A percentile compares a stretch with the other conserved stretches of the same genome.
Conservation (phyloP, 1,284 basidiomycete genomes). For the Entoloma clypeatum region DNA sequence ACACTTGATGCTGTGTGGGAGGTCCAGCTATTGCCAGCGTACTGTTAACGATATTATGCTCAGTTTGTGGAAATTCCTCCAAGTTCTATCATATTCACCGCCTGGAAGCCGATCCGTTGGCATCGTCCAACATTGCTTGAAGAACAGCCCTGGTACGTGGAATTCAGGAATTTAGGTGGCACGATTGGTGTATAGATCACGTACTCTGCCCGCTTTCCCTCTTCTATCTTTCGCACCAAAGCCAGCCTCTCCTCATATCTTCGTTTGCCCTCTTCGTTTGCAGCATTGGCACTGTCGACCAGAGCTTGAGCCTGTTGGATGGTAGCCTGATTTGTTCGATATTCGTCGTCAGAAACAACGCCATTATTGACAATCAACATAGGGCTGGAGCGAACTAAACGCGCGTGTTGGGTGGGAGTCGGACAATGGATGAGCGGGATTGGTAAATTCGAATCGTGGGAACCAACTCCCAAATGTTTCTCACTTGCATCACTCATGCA, state of each 20-base stretch:
- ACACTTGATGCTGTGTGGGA: slow-evolving; percentile 3
- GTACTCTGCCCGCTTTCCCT: slow-evolving; percentile 36
- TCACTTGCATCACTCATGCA: slow-evolving; percentile 19
- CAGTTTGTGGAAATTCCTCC: too few species aligned
- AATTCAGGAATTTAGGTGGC: too few species aligned
- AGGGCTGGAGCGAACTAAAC: too few species aligned
- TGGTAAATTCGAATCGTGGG: not conserved
- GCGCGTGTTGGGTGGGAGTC: too few species aligned
- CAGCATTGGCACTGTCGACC: slow-evolving; percentile 27
- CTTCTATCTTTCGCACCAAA: slow-evolving; percentile 28
- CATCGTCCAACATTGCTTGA: slow-evolving; percentile 2
- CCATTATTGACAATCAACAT: slow-evolving; percentile 22
- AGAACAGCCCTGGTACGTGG: slow-evolving; percentile 11
- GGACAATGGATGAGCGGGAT: too few species aligned
- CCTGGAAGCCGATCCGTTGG: not conserved
- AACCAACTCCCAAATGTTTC: slow-evolving; percentile 13
- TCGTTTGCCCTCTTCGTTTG: slow-evolving; percentile 33
- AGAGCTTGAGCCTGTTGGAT: slow-evolving; percentile 30
- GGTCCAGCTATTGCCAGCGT: slow-evolving; percentile 5
- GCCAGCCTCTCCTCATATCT: slow-evolving; percentile 27
- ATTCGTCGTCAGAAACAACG: slow-evolving; percentile 28
- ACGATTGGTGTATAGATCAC: slow-evolving; percentile 17
- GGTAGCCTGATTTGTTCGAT: slow-evolving; percentile 28
- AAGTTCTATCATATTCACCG: not conserved
- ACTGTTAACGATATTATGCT: slow-evolving; percentile 3